Evolutionary conservation across 495 filamentous ascomycete species (phyloP).

Genomic region (Tetracladium marchalianum): DNA sequence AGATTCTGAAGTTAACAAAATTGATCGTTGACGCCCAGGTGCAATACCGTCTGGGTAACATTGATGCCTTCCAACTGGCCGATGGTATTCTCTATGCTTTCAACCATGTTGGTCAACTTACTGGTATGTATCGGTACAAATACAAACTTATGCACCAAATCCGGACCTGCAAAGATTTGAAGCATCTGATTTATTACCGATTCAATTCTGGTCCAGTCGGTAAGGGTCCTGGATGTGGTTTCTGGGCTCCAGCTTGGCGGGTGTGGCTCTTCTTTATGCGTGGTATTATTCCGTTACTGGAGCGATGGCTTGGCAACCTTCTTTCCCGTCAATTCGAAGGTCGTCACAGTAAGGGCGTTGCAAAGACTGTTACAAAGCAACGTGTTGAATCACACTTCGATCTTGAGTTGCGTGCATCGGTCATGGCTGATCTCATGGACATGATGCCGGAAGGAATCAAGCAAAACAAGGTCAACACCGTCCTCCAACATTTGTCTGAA

Average conservation of each 20-base stretch:
- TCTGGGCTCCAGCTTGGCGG: slow-evolving; percentile 98
- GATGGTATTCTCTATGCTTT: slow-evolving; percentile 98
- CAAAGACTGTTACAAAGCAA: slow-evolving; percentile 98
- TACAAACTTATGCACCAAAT: slow-evolving; percentile 99
- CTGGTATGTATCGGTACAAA: slow-evolving; percentile 99
- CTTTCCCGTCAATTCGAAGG: slow-evolving; percentile 97
- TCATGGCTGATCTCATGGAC: slow-evolving; percentile 98
- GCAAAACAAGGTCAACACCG: slow-evolving; percentile 98
- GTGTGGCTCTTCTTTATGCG: slow-evolving; percentile 99
- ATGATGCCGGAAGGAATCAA: slow-evolving; percentile 99
- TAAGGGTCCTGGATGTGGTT: slow-evolving; percentile 96
- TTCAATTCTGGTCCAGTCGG: slow-evolving; percentile 98
- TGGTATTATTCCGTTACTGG: slow-evolving; percentile 92
- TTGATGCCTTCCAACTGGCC: slow-evolving; percentile 97
- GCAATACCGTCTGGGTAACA: slow-evolving; percentile 95
- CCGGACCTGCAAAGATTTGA: slow-evolving; percentile 96
- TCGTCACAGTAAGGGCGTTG: slow-evolving; percentile 97
- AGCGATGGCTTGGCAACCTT: slow-evolving; percentile 96
- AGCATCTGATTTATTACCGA: slow-evolving; percentile 98
- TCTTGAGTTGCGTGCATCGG: slow-evolving; percentile 91
- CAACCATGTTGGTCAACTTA: slow-evolving; percentile 98
- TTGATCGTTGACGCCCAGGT: slow-evolving; percentile 98
- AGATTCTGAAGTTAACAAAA: slow-evolving; percentile 96
- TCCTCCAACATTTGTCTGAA: slow-evolving; percentile 93
- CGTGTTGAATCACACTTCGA: slow-evolving; percentile 99